Evolutionary conservation across 208 protist genomes (phyloP), one percentile per base, ranked within the genome.

Genomic region (Trypanosoma mega): DNA sequence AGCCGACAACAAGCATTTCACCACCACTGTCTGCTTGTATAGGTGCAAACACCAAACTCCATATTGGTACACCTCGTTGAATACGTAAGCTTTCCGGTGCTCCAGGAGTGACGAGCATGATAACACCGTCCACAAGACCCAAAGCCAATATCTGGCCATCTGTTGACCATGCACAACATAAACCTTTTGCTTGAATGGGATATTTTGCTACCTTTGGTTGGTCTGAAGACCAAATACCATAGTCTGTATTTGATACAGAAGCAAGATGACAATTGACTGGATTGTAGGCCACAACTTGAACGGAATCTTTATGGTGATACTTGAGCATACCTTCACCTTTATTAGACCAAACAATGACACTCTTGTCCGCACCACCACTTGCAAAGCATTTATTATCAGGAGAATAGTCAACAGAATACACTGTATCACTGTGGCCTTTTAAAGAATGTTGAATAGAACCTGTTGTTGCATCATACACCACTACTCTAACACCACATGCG

Each of bases 151-250:
- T 86, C 53, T 96, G 87, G 5, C 97, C 97, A 61, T 98, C 95
- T 33, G 71, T 86, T 11, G 95, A 97, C 97, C 97, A 99, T 30
- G 84, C 72, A 27, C 70, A 85, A 54, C 90, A 98, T 21, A 98
- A 61, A 11, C 97, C 82, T 45, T 94, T 95, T 21, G 90, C 93
- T 0, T 76, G 61, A 14, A 98, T 61, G 24, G 85, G 63, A 65
- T 82, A 75, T 75, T 98, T 98, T 7, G 70, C 59, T 26, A 98
- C 93, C 49, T 93, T 94, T 26, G 95, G 78, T 56, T 94, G 71
- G 6, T 97, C 92, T 4, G 90, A 78, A 1, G 90, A 93, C 97
- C 97, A 99, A n/a, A 99, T 34, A 50, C 94, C 97, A 80, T 98
- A 98, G 69, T 99, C 97, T 6, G 72, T 56, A 46, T 72, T 81